Conservation (phyloP, 768 basidiomycete genomes). For the Suillus weaverae region DNA sequence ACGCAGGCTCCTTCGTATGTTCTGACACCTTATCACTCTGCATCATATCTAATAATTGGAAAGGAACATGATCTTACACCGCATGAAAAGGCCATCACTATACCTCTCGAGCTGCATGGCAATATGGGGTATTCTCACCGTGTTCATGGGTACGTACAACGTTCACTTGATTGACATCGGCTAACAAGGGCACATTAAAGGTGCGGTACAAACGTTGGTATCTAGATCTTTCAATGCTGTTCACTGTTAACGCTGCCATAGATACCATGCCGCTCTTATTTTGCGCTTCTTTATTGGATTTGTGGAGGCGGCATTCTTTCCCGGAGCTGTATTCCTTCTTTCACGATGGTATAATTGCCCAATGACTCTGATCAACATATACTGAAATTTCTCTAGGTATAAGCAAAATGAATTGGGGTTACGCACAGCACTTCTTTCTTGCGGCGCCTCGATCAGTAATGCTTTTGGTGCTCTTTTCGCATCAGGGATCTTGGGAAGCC, state of each 20-base stretch:
- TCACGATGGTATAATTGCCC: slow-evolving; percentile 51
- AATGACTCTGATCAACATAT: no score
- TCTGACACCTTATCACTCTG: background rate
- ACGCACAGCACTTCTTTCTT: slow-evolving; percentile 63
- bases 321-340: slow-evolving; percentile 64
- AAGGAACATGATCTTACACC: slow-evolving; percentile 71
- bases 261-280: slow-evolving; percentile 58
- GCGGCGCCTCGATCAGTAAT: slow-evolving; percentile 74
- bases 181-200: slow-evolving; percentile 9
- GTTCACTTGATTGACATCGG: slow-evolving; percentile 3
- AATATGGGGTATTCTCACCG: slow-evolving; percentile 69
- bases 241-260: slow-evolving; percentile 19
- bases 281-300: slow-evolving; percentile 82
- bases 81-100: slow-evolving; percentile 62
- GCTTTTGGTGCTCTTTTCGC: slow-evolving; percentile 79
- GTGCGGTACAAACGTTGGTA: slow-evolving; percentile 35
- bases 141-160: slow-evolving; percentile 43
- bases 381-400: slow-evolving; percentile 37
- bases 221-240: background rate
- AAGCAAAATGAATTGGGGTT: slow-evolving; percentile 66
- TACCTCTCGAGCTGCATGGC: slow-evolving; percentile 66
- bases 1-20: slow-evolving; percentile 75
- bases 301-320: slow-evolving; percentile 66
- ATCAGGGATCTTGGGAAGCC: slow-evolving; percentile 67
- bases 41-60: background rate